Evolutionary conservation across 306 rosid species (phyloP).

Genomic region (Quercus wislizeni): DNA sequence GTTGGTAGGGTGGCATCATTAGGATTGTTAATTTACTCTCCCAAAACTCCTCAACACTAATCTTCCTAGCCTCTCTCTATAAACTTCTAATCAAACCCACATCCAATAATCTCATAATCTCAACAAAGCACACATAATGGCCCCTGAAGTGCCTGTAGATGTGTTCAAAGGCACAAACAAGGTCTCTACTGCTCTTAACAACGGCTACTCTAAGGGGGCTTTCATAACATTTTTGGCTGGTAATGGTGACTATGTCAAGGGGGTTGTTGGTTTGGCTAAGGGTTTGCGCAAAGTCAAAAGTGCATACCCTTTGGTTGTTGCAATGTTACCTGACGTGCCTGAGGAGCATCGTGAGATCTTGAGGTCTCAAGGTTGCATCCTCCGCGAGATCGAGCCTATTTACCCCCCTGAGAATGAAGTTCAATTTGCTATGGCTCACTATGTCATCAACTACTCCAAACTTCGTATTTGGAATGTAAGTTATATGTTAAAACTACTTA

Average conservation of each 20-base stretch:
- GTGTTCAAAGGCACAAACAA: slow-evolving; percentile 17
- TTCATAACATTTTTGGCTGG: slow-evolving; percentile 66
- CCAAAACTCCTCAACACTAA: slow-evolving; percentile 18
- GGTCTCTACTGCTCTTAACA: slow-evolving; percentile 1
- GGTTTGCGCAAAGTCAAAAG: slow-evolving; percentile 53
- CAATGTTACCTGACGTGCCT: slow-evolving; percentile 63
- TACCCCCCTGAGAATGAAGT: slow-evolving; percentile 52
- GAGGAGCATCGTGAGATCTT: slow-evolving; percentile 51
- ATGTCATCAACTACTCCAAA: slow-evolving; percentile 71
- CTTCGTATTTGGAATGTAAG: slow-evolving; percentile 71
- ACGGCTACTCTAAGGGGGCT: slow-evolving; percentile 34
- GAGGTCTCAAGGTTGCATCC: slow-evolving; percentile 49
- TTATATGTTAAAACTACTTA: background rate
- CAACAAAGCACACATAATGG: slow-evolving; percentile 20
- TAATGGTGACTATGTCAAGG: slow-evolving; percentile 57
- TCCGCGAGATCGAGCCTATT: slow-evolving; percentile 55
- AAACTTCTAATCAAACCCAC: background rate
- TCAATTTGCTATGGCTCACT: slow-evolving; percentile 65
- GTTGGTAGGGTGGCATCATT: slow-evolving; percentile 20
- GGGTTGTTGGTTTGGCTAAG: slow-evolving; percentile 61
- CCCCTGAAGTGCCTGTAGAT: slow-evolving; percentile 26
- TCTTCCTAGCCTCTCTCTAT: background rate
- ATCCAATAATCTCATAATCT: background rate
- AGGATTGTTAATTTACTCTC: slow-evolving; percentile 18
- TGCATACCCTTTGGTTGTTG: slow-evolving; percentile 59